Percentiles rank a stretch among this genome's conserved stretches.
Evolutionary conservation across 1,284 basidiomycete species (phyloP).

Genomic region (Earliella scabrosa): DNA sequence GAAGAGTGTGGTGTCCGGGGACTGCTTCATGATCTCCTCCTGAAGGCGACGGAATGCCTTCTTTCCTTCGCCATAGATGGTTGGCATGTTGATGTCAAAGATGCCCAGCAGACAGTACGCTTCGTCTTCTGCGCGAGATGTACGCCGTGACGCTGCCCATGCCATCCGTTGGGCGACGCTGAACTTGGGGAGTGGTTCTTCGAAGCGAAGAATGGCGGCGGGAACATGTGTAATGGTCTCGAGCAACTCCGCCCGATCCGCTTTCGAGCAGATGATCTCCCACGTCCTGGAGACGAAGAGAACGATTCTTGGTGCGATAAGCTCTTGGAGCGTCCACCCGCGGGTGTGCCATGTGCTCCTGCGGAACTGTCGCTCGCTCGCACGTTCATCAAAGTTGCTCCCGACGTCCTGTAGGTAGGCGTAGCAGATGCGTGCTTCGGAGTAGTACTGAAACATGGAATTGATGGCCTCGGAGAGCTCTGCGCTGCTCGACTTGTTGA

Average conservation of each 20-base stretch:
- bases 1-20: neutral
- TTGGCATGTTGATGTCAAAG: constrained; percentile 4
- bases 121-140: neutral
- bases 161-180: constrained; percentile 1
- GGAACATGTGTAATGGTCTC: neutral
- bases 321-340: constrained; percentile 2
- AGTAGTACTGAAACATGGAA: constrained; percentile 11
- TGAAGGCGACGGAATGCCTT: neutral
- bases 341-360: neutral
- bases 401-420: constrained; percentile 6
- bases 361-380: neutral
- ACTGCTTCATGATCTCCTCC: constrained; percentile 1
- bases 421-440: neutral
- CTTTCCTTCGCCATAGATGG: neutral
- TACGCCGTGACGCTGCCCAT: neutral
- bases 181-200: neutral
- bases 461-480: constrained; percentile 14
- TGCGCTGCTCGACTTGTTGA: constrained; percentile 11
- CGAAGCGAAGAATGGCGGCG: neutral
- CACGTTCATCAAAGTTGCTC: neutral
- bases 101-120: constrained; percentile 5
- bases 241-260: neutral
- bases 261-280: neutral
- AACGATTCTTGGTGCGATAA: neutral
- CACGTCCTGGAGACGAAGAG: neutral